phyloP scores from a whole-genome alignment of 2,329 filamentous ascomycete species.

The Ophiostoma sp. region DNA sequence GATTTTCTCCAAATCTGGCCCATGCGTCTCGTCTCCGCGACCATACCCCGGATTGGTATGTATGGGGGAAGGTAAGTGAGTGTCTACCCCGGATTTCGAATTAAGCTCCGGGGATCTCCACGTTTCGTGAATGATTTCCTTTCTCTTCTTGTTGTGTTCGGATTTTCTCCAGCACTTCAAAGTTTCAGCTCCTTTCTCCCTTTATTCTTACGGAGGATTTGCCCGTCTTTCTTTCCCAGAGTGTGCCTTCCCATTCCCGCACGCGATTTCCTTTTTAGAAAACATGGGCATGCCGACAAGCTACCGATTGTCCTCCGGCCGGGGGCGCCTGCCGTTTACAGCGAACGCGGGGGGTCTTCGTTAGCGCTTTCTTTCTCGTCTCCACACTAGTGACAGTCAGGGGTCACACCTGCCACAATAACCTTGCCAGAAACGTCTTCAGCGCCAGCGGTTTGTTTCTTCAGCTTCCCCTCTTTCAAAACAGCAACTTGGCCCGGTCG shows the following conservation, averaged over 20 bases:
- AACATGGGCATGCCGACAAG: not conserved
- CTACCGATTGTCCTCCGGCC: not conserved
- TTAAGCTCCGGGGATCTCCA: not conserved
- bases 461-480: not conserved
- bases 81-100: slow-evolving; percentile 16
- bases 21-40: not conserved
- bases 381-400: not conserved
- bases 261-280: not conserved
- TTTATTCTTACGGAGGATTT: not conserved
- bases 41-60: slow-evolving; percentile 9
- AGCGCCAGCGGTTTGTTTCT: not conserved
- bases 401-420: not conserved
- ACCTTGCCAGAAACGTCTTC: not conserved
- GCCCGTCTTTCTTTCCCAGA: not conserved
- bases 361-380: not conserved
- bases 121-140: not conserved
- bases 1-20: not conserved
- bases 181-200: not conserved
- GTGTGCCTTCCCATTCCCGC: not conserved
- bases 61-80: not conserved
- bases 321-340: slow-evolving; percentile 6
- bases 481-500: not conserved
- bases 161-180: not conserved
- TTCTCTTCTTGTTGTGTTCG: not conserved
- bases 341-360: not conserved